These are phyloP conservation scores for Clavispora asparagi DNA, from an alignment of 805 yeast species.

Conservation along the genomic window DNA sequence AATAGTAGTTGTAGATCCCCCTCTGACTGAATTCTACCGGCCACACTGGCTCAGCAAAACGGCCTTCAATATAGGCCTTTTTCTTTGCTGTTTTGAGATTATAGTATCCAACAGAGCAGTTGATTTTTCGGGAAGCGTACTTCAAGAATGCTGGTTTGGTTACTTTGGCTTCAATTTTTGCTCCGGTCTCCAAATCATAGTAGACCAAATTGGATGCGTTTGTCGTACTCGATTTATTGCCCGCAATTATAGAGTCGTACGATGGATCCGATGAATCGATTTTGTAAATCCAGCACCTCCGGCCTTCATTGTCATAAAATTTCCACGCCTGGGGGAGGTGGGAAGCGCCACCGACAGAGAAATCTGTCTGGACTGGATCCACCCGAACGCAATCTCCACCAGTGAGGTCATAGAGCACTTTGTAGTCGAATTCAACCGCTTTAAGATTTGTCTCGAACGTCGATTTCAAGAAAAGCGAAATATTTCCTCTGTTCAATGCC, in stretches of 20 bases:
- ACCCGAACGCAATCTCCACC: conserved; percentile 30
- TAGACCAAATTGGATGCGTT: conserved; percentile 39
- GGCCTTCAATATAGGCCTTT: conserved; percentile 26
- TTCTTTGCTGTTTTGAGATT: conserved; percentile 31
- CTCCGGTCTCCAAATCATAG: conserved; percentile 62
- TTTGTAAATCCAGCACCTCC: conserved; percentile 77
- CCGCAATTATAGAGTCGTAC: conserved; percentile 20
- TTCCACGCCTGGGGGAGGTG: conserved; percentile 41
- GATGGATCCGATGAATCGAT: conserved; percentile 27
- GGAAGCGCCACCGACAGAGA: conserved; percentile 18
- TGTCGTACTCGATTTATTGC: conserved; percentile 6
- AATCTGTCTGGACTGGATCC: conserved; percentile 25
- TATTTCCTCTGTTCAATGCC: conserved; percentile 53
- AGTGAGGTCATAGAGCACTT: conserved; percentile 46
- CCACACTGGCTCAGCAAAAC: conserved; percentile 37
- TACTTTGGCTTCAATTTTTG: conserved; percentile 45
- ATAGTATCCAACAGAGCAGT: conserved; percentile 50
- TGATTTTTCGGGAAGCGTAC: conserved; percentile 49
- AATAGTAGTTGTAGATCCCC: conserved; percentile 55
- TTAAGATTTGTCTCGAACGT: conserved; percentile 31
- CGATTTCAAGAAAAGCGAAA: conserved; percentile 24
- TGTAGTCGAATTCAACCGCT: conserved; percentile 65
- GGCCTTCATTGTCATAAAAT: conserved; percentile 57
- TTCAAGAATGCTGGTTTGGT: conserved; percentile 46
- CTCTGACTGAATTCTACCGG: conserved; percentile 49